A percentile compares a stretch with the other conserved stretches of the same genome.
Evolutionary conservation across 495 filamentous ascomycete genomes (phyloP).

Genomic region (Thermochaetoides thermophila): DNA sequence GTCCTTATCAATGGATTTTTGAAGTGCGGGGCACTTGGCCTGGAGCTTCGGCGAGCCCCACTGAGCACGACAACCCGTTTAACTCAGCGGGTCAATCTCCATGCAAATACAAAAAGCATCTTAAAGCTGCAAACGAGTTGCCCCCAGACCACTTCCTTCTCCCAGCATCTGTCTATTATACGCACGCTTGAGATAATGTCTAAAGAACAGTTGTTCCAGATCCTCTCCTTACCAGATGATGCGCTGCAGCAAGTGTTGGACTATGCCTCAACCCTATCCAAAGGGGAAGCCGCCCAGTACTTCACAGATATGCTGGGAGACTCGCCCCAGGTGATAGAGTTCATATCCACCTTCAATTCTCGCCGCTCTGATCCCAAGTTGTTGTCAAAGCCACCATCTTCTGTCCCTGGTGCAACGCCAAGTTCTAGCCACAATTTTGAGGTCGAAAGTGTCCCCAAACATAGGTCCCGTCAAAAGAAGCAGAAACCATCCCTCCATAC

Average conservation of each 20-base stretch:
- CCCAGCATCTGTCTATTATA: no score
- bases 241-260: slow-evolving; percentile 69
- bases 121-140: no score
- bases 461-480: slow-evolving; percentile 29
- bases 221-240: slow-evolving; percentile 73
- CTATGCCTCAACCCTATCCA: slow-evolving; percentile 56
- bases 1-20: no score
- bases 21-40: no score
- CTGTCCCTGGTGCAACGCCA: slow-evolving; percentile 5
- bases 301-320: slow-evolving; percentile 82
- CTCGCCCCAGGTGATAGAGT: slow-evolving; percentile 70
- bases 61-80: no score
- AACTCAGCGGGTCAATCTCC: no score
- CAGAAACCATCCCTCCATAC: slow-evolving; percentile 47
- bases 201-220: slow-evolving; percentile 51
- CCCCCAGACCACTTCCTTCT: no score
- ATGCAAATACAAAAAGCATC: no score
- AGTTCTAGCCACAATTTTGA: slow-evolving; percentile 13
- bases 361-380: slow-evolving; percentile 43
- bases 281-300: slow-evolving; percentile 61
- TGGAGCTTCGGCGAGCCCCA: no score
- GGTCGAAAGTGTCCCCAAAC: slow-evolving; percentile 20
- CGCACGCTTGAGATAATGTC: no score
- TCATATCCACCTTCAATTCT: slow-evolving; percentile 82
- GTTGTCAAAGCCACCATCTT: slow-evolving; percentile 10